These are phyloP conservation scores for Colletotrichum camelliae DNA, from an alignment of 2,329 filamentous ascomycete species.

Conservation along the genomic window DNA sequence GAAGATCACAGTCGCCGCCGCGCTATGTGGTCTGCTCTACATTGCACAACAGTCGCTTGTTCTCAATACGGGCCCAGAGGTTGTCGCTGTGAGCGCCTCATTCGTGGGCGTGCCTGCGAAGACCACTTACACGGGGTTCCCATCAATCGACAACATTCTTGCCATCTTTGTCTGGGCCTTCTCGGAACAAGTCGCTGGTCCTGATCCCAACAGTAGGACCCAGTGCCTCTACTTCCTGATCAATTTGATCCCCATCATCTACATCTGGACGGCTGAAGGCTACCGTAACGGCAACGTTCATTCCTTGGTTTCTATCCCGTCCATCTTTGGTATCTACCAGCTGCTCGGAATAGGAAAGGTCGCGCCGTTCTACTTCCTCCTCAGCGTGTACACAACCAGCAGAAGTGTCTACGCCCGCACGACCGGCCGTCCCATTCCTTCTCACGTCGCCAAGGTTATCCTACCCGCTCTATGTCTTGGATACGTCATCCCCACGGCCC, in stretches of 20 bases:
- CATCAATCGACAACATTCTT: not conserved
- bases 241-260: constrained; percentile 25
- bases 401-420: not conserved
- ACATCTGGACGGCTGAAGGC: constrained; percentile 29
- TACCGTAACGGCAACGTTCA: constrained; percentile 24
- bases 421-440: constrained; percentile 15
- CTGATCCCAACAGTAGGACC: not conserved
- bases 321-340: constrained; percentile 19
- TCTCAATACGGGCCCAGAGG: not conserved
- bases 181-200: not conserved
- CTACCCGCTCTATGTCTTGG: constrained; percentile 20
- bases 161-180: not conserved
- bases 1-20: not conserved
- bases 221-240: constrained; percentile 22
- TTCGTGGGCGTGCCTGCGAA: not conserved
- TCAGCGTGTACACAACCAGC: not conserved
- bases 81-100: not conserved
- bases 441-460: constrained; percentile 21
- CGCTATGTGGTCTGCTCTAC: not conserved
- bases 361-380: constrained; percentile 17
- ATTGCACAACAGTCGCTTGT: not conserved
- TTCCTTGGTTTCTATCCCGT: constrained; percentile 16
- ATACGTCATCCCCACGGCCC: constrained; percentile 19
- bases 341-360: constrained; percentile 16
- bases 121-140: not conserved